Conservation (phyloP, 805 yeast species). For the Candida tallmaniae region DNA sequence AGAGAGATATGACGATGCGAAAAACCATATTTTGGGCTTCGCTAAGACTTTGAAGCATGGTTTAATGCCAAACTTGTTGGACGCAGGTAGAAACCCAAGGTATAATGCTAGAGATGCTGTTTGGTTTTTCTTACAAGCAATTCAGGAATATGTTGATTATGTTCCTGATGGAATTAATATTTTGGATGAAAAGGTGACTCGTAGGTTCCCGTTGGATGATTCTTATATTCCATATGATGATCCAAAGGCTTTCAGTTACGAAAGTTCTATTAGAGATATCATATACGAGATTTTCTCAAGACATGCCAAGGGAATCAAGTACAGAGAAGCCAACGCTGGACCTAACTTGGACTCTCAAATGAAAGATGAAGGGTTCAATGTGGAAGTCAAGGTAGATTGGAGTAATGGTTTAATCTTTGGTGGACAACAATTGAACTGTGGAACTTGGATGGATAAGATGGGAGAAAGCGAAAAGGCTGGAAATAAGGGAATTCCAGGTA, state of each 20-base stretch:
- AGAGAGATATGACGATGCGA: slow-evolving; percentile 76
- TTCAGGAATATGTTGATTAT: slow-evolving; percentile 70
- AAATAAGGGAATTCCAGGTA: slow-evolving; percentile 90
- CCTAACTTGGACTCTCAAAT: slow-evolving; percentile 82
- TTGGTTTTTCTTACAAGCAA: slow-evolving; percentile 88
- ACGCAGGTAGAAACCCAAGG: slow-evolving; percentile 90
- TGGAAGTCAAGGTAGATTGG: slow-evolving; percentile 82
- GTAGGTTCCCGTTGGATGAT: slow-evolving; percentile 90
- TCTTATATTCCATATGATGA: slow-evolving; percentile 65
- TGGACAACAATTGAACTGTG: slow-evolving; percentile 90
- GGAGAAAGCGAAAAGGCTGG: slow-evolving; percentile 87
- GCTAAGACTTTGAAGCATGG: slow-evolving; percentile 94
- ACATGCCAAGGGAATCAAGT: slow-evolving; percentile 84
- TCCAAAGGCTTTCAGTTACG: slow-evolving; percentile 69
- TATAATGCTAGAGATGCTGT: slow-evolving; percentile 96
- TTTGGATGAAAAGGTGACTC: slow-evolving; percentile 63
- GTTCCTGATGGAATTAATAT: slow-evolving; percentile 69
- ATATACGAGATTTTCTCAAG: slow-evolving; percentile 79
- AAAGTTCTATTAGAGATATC: slow-evolving; percentile 67
- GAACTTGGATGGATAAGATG: slow-evolving; percentile 99
- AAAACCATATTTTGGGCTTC: slow-evolving; percentile 74
- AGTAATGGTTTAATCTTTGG: slow-evolving; percentile 81
- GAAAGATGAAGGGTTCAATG: slow-evolving; percentile 90
- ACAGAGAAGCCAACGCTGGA: slow-evolving; percentile 95
- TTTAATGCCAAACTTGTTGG: slow-evolving; percentile 85